Percentiles rank a stretch among this genome's conserved stretches.
phyloP scores from a whole-genome alignment of 2,329 filamentous ascomycete species.

The Aspergillus sp. region DNA sequence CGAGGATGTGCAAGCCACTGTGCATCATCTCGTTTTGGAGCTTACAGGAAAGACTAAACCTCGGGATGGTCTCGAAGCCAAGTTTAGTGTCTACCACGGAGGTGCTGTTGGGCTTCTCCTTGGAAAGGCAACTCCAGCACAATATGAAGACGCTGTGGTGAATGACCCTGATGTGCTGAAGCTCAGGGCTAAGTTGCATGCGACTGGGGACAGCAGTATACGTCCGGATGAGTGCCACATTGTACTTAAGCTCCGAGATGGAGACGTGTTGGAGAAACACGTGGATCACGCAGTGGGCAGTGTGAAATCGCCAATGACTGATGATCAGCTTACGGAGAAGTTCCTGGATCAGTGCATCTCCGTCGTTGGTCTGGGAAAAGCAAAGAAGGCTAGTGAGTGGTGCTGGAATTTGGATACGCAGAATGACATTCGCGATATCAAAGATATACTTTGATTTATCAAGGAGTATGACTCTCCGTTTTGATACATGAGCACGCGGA shows the following conservation, averaged over 20 bases:
- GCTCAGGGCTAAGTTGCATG: conserved; percentile 44
- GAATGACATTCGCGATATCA: conserved; percentile 25
- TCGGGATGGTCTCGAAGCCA: conserved; percentile 47
- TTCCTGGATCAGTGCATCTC: conserved; percentile 45
- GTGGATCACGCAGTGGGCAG: conserved; percentile 49
- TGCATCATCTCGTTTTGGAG: conserved; percentile 51
- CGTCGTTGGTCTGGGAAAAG: conserved; percentile 36
- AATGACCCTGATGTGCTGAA: conserved; percentile 35
- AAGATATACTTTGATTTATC: conserved; percentile 6
- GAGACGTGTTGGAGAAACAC: conserved; percentile 36
- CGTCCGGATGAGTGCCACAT: conserved; percentile 41
- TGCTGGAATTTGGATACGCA: conserved; percentile 29
- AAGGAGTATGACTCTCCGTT: neutral
- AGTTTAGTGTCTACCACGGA: conserved; percentile 54
- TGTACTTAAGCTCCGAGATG: conserved; percentile 33
- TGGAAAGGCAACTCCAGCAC: conserved; percentile 47
- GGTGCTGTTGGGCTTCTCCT: conserved; percentile 48
- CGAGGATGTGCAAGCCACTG: conserved; percentile 37
- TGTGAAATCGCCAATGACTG: conserved; percentile 44
- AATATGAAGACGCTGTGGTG: conserved; percentile 49
- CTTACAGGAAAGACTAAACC: conserved; percentile 49
- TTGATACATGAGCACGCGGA: neutral
- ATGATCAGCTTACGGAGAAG: conserved; percentile 44
- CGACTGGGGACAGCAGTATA: conserved; percentile 37
- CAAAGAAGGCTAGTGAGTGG: conserved; percentile 28